Base-by-base conservation (phyloP, 1,139 yeast species). In the Magnusiomyces fungicola region DNA sequence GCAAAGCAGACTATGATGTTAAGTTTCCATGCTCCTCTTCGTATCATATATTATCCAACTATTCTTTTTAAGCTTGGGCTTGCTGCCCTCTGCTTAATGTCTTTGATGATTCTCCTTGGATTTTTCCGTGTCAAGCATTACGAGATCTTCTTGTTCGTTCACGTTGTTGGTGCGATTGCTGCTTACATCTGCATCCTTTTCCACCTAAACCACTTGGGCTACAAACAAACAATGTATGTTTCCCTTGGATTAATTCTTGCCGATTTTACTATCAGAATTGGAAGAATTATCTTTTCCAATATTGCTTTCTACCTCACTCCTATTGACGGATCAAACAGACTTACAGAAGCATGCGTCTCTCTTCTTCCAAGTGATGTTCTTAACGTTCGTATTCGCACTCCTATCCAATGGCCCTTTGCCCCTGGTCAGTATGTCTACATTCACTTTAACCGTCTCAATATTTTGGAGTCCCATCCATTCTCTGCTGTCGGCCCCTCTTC, bases 351-450 rank as follows among this genome's bases (percentile, higher is more conserved):
- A 2, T 61, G 67, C 14, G 69, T 73, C 54, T 61, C 63, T 12
- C 55, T 66, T 18, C 53, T 66, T 32, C 61, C 61, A 36, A 58
- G 57, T 9, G 66, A 67, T 38, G 53, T 64, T n/a, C 55, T 65
- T 22, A 58, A 58, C 22, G 55, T 68, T 39, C 53, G 59, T 23
- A 55, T 68, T 40, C 53, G 58, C n/a, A 62, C 68, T 0, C 68
- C 71, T 0, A 61, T 62, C 3, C 47, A 58, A 7, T 72, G 80
- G 75, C 67, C 68, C 37, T 65, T 73, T 16, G 61, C 63, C 48
- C 83, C 87, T 3, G 87, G 87, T n/a, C 80, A 82, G 19, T 82
- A 76, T 61, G 80, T 79, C 0, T 83, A 72, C 58, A 65, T 83
- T 46, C 80, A 81, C 60, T 74, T 81, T 50, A 62, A 76, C 43